Evolutionary conservation across 805 yeast genomes (phyloP), one percentile per base, ranked within the genome.

Genomic region (Suhomyces kilbournensis): DNA sequence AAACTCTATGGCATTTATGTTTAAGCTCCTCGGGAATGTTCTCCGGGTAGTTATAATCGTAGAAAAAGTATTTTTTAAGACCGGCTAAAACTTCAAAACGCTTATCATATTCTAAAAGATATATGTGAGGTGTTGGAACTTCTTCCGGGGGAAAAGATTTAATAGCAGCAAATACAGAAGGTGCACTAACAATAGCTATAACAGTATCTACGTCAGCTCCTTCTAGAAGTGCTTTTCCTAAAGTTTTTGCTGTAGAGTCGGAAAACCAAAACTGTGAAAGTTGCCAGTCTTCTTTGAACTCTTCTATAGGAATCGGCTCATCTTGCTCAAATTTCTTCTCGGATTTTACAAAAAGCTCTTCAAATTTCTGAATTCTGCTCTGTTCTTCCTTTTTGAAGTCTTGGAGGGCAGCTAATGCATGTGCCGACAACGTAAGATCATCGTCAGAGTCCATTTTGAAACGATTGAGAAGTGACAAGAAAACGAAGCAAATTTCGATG

Each of bases 251-350:
- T 0, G 97, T 91, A 2, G 74, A 69, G 54, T 90, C 92, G 52
- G 79, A 72, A 64, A 90, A 91, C 91, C 97, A 91, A 70, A 91
- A 91, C 68, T 91, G 97, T 1, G 96, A 90, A 38, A 92, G 75
- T 63, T 90, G 94, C 97, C 97, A 91, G 69, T 91, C 96, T 68
- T 91, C 97, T 63, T 87, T 77, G 67, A 91, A 91, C 38, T 82
- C 76, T 49, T 85, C 89, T 68, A 92, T 92, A 19, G 84, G 80
- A 50, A 80, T 53, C 14, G 59, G 51, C 28, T 50, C 49, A 14
- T 30, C 52, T 59, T 48, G 68, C 67, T 75, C 78, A 57, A 74
- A 81, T 6, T 71, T 71, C 30, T 80, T 77, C 58, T 88, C 90
- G 8, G 92, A 88, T 49, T 74, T 70, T 50, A 75, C 64, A 56